Base-by-base conservation (phyloP, 2,329 filamentous ascomycete species). In the Waltergamsia citrina region DNA sequence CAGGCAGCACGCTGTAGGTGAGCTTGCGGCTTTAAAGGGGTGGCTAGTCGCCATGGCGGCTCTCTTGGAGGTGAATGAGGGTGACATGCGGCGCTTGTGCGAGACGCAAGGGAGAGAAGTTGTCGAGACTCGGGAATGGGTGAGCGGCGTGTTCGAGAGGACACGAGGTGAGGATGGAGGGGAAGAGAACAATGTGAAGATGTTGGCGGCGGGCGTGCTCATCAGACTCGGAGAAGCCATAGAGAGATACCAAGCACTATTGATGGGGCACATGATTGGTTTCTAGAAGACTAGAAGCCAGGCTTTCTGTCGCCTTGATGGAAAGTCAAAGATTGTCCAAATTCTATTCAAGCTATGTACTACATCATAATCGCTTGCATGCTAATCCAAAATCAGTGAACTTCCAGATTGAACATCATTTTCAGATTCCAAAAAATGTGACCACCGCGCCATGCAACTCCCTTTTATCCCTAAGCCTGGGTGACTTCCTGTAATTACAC, bases 121-220 rank as follows among this genome's bases (percentile, higher is more conserved):
- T 16, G 69, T 94, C 33, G 90, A 96, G 67, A 83, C 85, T 39
- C 75, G 85, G 47, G 83, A 86, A 49, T 98, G 92, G 92, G 82
- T 85, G 2, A 71, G 77, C 28, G 67, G 67, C 35, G 71, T 95
- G 2, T 93, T 95, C 56, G 74, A 81, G 39, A 64, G 64, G 22
- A 63, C 61, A 7, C 59, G 64, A 20, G 69, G 69, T 0, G 63
- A 63, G 0, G 66, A 66, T 33, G 62, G 66, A 15, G 60, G 65
- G 24, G 81, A 94, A 51, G 85, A 92, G 52, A 84, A 83, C 38
- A 78, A 81, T 41, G 75, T 90, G 21, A 81, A 86, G 62, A 84
- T 78, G 62, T 50, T 92, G 47, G 81, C 84, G 5, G 85, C 85
- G 0, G 83, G 79, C 0, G 78, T 87, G 32, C 56, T 93, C 46